Evolutionary conservation across 1,139 yeast genomes (phyloP), one percentile per base, ranked within the genome.

Genomic region (Scheffersomyces cryptocercus): DNA sequence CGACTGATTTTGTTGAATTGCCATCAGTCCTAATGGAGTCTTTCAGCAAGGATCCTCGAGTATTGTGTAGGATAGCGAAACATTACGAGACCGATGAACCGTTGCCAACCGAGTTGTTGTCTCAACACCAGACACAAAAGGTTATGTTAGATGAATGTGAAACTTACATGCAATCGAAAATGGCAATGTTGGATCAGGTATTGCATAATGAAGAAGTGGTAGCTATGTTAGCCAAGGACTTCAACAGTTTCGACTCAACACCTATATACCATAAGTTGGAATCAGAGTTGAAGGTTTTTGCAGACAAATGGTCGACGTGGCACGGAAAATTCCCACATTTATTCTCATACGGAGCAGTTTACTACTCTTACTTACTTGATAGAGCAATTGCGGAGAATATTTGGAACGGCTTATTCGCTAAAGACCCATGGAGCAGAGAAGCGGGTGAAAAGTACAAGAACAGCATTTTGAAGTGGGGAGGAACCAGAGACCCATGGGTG

Each of bases 11-110:
- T 68, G 99, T 95, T 29, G 99, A 93, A 63, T 70, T 93, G 38
- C 99, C 99, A 1, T 89, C 97, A 11, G 95, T 93, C 13, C 65
- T 93, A 41, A 93, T 91, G 96, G 99, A 93, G 60, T 85, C 84
- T 53, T 93, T 93, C 66, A 93, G 96, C 28, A 81, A 82, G 40
- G 95, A 89, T 56, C 82, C 85, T 4, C 68, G 91, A 32, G 96
- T 95, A 0, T 67, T 93, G 40, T 70, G 80, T 38, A 69, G 79
- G 31, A 87, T 88, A 51, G 96, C 96, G 0, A 71, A 77, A 37
- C 97, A 91, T 62, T 81, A 85, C 63, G 67, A 71, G 44, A 86
- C 96, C 0, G 85, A 82, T 31, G 82, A 81, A 50, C 77, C 81
- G 1, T 68, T 90, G 35, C 82, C 89, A 1, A 52, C 58, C 24